phyloP scores from a whole-genome alignment of 257 asterid species.

The Schizonepeta tenuifolia region DNA sequence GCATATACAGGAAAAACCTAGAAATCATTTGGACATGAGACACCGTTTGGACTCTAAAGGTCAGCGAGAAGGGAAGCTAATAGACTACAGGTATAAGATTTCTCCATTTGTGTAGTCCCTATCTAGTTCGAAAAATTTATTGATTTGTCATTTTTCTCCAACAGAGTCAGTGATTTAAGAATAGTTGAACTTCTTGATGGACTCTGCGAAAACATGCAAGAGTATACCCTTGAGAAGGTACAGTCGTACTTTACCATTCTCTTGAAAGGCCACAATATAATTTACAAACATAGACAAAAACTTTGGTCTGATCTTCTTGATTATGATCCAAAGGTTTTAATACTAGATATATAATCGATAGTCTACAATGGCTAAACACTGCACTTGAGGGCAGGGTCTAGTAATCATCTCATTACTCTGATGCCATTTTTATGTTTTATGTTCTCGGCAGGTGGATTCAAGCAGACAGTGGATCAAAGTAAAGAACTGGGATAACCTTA shows the following conservation, averaged over 20 bases:
- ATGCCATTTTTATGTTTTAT: too few relatives aligned
- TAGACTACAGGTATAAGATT: constrained; percentile 99
- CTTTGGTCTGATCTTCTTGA: constrained; percentile 5
- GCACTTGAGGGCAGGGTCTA: too few relatives aligned
- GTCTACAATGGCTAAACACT: background rate
- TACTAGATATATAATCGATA: constrained; percentile 18
- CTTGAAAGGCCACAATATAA: background rate
- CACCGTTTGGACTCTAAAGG: constrained; percentile 96
- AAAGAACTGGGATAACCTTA: constrained; percentile 64
- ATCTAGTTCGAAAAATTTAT: constrained; percentile 21
- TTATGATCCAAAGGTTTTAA: background rate
- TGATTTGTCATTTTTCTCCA: constrained; percentile 33
- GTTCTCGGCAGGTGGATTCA: constrained; percentile 64
- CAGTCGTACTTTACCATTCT: constrained; percentile 26
- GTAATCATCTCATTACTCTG: constrained; percentile 12
- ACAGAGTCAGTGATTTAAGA: constrained; percentile 89
- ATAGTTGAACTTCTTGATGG: constrained; percentile 92
- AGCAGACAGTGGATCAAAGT: constrained; percentile 79
- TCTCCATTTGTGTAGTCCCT: constrained; percentile 1
- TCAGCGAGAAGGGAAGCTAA: constrained; percentile 96
- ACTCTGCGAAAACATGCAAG: constrained; percentile 97
- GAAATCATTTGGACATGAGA: constrained; percentile 96
- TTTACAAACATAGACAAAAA: constrained; percentile 15
- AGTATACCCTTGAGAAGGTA: constrained; percentile 95
- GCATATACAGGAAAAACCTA: constrained; percentile 76